A percentile compares a stretch with the other conserved stretches of the same genome.
Conservation (phyloP, 2,329 filamentous ascomycete species). For the Fusarium sp. region DNA sequence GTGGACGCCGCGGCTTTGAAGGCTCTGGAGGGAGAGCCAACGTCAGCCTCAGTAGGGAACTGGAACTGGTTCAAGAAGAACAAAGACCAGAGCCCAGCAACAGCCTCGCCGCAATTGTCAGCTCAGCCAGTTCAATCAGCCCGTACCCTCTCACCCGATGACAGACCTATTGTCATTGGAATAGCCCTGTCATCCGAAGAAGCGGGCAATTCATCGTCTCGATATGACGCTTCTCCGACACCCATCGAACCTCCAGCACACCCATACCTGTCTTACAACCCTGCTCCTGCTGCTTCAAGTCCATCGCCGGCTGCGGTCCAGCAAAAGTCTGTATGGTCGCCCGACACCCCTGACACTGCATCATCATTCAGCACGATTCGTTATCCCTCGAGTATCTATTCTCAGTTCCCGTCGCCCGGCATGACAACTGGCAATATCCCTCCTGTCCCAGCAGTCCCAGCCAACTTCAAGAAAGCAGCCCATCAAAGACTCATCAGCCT, state of each 20-base stretch:
- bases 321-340: slow-evolving; percentile 66
- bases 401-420: slow-evolving; percentile 58
- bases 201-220: slow-evolving; percentile 51
- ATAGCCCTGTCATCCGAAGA: slow-evolving; percentile 67
- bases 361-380: slow-evolving; percentile 54
- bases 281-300: slow-evolving; percentile 12
- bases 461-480: slow-evolving; percentile 48
- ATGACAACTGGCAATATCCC: slow-evolving; percentile 55
- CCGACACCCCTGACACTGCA: slow-evolving; percentile 64
- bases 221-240: slow-evolving; percentile 53
- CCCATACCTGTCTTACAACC: slow-evolving; percentile 10
- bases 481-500: slow-evolving; percentile 52
- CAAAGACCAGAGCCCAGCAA: slow-evolving; percentile 44
- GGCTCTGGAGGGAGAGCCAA: slow-evolving; percentile 66
- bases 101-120: slow-evolving; percentile 40
- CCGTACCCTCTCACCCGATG: slow-evolving; percentile 66
- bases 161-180: slow-evolving; percentile 77
- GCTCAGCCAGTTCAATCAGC: slow-evolving; percentile 38
- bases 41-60: slow-evolving; percentile 62
- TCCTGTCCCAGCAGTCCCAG: slow-evolving; percentile 68
- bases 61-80: slow-evolving; percentile 65
- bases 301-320: slow-evolving; percentile 43
- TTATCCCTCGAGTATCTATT: slow-evolving; percentile 68
- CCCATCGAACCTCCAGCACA: slow-evolving; percentile 29
- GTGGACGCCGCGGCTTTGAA: slow-evolving; percentile 67